These are phyloP conservation scores for Hippophae tibetana DNA, from an alignment of 306 rosid species.

Conservation along the genomic window DNA sequence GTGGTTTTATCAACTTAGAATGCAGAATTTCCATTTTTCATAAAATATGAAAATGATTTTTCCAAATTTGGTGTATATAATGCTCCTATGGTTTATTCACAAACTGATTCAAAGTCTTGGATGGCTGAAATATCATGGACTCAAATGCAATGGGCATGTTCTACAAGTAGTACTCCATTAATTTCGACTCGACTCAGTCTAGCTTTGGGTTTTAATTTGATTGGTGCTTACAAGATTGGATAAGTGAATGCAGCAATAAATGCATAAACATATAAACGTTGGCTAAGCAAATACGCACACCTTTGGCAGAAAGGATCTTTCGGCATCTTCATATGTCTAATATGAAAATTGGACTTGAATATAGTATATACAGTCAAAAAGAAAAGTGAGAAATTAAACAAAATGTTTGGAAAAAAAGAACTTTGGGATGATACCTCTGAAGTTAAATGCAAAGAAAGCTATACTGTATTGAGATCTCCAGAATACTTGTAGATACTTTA, in stretches of 20 bases:
- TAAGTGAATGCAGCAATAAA: slow-evolving; percentile 8
- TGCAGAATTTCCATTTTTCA: no score
- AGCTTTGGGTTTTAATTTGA: background rate
- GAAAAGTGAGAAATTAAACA: slow-evolving; percentile 8
- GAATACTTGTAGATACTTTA: no score
- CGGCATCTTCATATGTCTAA: background rate
- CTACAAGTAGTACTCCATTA: background rate
- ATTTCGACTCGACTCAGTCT: background rate
- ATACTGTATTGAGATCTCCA: slow-evolving; percentile 3
- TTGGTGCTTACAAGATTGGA: background rate
- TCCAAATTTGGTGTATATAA: no score
- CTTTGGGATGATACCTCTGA: slow-evolving; percentile 17
- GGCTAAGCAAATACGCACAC: background rate
- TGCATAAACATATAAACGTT: background rate
- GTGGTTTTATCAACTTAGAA: no score
- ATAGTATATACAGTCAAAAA: slow-evolving; percentile 5
- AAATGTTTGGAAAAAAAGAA: background rate
- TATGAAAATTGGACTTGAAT: slow-evolving; percentile 9
- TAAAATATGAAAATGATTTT: no score
- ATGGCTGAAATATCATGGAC: background rate
- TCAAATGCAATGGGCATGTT: background rate
- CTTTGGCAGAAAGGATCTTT: no score
- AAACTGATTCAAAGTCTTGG: no score
- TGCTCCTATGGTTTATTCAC: no score
- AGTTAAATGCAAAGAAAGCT: slow-evolving; percentile 13